Evolutionary conservation across 192 early-diverging fungal species (phyloP).

Genomic region (Backusella australiensis): DNA sequence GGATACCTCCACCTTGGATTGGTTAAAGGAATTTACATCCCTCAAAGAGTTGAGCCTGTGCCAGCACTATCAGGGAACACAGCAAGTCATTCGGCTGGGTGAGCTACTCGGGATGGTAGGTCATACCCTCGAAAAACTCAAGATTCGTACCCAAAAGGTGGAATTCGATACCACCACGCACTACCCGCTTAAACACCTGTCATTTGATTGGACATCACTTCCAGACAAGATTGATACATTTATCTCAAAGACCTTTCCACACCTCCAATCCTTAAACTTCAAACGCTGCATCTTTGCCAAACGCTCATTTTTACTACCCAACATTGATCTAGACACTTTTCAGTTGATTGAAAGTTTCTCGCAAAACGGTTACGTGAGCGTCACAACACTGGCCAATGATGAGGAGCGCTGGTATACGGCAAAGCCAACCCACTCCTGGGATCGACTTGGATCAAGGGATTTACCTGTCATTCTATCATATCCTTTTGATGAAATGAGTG

Average conservation of each 20-base stretch:
- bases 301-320: not conserved
- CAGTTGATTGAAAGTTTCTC: not conserved
- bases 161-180: not conserved
- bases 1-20: not conserved
- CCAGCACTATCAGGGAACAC: not conserved
- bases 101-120: not conserved
- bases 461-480: not conserved
- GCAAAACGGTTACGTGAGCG: not conserved
- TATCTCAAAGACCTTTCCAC: not conserved
- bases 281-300: not conserved
- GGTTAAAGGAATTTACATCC: not conserved
- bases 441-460: not conserved
- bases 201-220: not conserved
- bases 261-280: not conserved
- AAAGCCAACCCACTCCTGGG: not conserved
- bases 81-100: not conserved
- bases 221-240: not conserved
- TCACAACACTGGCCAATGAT: not conserved
- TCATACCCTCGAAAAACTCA: not conserved
- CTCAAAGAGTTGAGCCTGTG: not conserved
- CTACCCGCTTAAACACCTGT: not conserved
- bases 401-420: not conserved
- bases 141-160: not conserved
- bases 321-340: not conserved
- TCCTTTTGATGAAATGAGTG: not conserved